Evolutionary conservation across 2,329 filamentous ascomycete species (phyloP).

Genomic region (Trichoderma endophyticum): DNA sequence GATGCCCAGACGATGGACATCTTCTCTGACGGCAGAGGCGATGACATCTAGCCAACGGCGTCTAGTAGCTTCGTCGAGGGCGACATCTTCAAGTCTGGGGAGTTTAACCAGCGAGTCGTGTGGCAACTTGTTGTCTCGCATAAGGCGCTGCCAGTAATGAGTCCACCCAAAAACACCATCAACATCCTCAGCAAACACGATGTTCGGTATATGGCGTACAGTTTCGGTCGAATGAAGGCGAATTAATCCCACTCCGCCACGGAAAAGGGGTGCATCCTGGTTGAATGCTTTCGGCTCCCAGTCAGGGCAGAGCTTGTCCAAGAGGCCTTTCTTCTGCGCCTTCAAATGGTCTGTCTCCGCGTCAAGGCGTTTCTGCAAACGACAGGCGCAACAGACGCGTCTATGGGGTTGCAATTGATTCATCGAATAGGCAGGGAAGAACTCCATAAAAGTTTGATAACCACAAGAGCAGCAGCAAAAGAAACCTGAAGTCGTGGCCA

Average conservation of each 20-base stretch:
- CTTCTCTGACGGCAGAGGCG: not conserved
- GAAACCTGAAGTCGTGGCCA: constrained; percentile 23
- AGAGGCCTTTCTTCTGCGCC: constrained; percentile 15
- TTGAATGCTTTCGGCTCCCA: constrained; percentile 31
- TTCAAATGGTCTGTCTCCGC: constrained; percentile 31
- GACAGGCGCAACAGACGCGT: constrained; percentile 32
- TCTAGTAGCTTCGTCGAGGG: not conserved
- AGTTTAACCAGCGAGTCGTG: constrained; percentile 32
- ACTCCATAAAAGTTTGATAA: constrained; percentile 31
- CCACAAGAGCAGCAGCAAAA: constrained; percentile 37
- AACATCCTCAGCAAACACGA: not conserved
- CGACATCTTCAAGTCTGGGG: constrained; percentile 26
- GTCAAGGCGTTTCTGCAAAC: constrained; percentile 30
- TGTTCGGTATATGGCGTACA: constrained; percentile 13
- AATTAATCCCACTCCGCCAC: constrained; percentile 23
- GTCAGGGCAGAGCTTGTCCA: constrained; percentile 27
- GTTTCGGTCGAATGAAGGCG: constrained; percentile 21
- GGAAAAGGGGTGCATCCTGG: constrained; percentile 30
- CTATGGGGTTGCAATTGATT: not conserved
- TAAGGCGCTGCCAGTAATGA: constrained; percentile 10
- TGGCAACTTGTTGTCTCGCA: constrained; percentile 29
- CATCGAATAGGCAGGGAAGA: constrained; percentile 24
- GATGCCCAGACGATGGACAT: not conserved
- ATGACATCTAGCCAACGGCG: not conserved
- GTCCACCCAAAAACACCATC: constrained; percentile 20